Conservation (phyloP, 2,329 filamentous ascomycete species). For the Talaromyces atroroseus region DNA sequence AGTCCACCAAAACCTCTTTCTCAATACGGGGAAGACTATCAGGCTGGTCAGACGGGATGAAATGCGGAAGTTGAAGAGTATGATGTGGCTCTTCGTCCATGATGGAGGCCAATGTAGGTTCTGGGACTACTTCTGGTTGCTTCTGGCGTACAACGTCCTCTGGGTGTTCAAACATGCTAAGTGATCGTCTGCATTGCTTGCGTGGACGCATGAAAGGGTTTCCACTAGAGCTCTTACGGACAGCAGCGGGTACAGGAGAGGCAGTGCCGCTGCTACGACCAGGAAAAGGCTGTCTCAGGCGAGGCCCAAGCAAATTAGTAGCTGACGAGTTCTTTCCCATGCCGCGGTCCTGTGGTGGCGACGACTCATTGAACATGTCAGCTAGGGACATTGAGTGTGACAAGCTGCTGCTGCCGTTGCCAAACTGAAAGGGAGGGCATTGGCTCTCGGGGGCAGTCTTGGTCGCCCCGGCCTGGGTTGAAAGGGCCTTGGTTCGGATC, state of each 20-base stretch:
- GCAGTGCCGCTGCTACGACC: conserved; percentile 69
- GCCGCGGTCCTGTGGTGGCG: conserved; percentile 63
- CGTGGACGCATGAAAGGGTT: conserved; percentile 70
- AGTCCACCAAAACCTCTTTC: conserved; percentile 72
- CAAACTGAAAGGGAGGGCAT: conserved; percentile 71
- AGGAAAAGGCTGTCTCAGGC: conserved; percentile 61
- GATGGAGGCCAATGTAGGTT: conserved; percentile 62
- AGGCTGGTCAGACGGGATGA: conserved; percentile 69
- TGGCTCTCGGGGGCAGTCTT: conserved; percentile 60
- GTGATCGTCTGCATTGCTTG: conserved; percentile 82
- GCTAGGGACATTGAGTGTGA: conserved; percentile 63
- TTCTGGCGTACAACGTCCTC: conserved; percentile 81
- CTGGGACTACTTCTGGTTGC: conserved; percentile 52
- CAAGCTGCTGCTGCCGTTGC: conserved; percentile 49
- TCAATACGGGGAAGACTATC: conserved; percentile 87
- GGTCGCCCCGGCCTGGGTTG: conserved; percentile 59
- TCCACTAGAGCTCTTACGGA: conserved; percentile 58
- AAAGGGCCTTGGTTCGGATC: conserved; percentile 67
- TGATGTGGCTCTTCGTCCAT: conserved; percentile 78
- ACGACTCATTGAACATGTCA: conserved; percentile 73
- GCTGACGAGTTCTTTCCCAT: conserved; percentile 56
- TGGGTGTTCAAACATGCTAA: conserved; percentile 97
- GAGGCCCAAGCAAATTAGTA: conserved; percentile 52
- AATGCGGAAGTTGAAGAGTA: conserved; percentile 73
- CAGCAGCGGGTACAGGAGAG: conserved; percentile 53